A percentile compares a stretch with the other conserved stretches of the same genome.
Evolutionary conservation across 2,329 filamentous ascomycete species (phyloP).

Genomic region (Cladosporium sp.): DNA sequence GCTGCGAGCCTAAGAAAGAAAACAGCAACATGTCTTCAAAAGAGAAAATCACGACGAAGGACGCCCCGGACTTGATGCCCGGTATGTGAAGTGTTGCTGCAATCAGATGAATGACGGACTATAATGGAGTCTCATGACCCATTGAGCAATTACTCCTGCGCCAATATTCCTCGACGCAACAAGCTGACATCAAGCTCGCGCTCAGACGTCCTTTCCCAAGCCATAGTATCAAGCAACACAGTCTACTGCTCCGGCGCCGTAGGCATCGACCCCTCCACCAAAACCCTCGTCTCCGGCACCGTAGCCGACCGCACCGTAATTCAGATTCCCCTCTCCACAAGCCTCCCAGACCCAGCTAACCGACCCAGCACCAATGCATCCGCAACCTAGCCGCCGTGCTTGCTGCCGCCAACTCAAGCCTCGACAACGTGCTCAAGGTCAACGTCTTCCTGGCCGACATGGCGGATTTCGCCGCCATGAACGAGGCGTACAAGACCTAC

Average conservation of each 20-base stretch:
- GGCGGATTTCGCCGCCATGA: conserved; percentile 56
- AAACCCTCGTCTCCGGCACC: conserved; percentile 22
- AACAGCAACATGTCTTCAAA: neutral
- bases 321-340: neutral
- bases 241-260: conserved; percentile 66
- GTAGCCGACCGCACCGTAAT: conserved; percentile 21
- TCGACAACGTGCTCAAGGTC: conserved; percentile 59
- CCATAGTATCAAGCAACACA: conserved; percentile 49
- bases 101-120: no score
- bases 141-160: no score
- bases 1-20: no score
- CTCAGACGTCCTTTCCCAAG: conserved; percentile 20
- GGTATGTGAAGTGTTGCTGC: neutral
- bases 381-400: conserved; percentile 56
- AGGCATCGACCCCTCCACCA: conserved; percentile 51
- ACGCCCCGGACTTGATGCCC: conserved; percentile 2
- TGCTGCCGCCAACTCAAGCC: conserved; percentile 51
- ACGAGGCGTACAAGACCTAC: conserved; percentile 43
- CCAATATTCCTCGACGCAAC: no score
- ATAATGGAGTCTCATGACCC: no score
- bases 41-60: neutral
- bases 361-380: conserved; percentile 46
- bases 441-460: conserved; percentile 62
- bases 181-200: no score
- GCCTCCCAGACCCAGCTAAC: neutral